A percentile compares a stretch with the other conserved stretches of the same genome.
Evolutionary conservation across 306 rosid genomes (phyloP).

Genomic region (Purshia tridentata): DNA sequence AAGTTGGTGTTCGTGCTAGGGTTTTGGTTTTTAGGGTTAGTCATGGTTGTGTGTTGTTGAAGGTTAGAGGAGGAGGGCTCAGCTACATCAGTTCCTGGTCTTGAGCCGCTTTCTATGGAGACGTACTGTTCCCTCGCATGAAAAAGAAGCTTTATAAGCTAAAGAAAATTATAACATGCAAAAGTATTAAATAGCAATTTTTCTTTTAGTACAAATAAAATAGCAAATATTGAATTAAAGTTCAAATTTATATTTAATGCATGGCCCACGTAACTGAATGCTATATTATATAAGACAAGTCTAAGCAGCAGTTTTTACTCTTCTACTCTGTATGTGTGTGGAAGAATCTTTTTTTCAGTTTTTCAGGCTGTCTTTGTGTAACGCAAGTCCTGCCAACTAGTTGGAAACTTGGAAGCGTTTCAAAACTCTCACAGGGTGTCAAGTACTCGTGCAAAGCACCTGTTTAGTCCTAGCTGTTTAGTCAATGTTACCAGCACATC

Average conservation of each 20-base stretch:
- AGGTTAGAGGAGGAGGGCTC: background rate
- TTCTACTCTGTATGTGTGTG: background rate
- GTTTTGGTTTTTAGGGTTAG: background rate
- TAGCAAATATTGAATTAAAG: background rate
- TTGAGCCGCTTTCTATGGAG: background rate
- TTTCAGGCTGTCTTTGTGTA: background rate
- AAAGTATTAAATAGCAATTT: too few relatives aligned
- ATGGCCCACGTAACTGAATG: background rate
- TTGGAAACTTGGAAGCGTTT: background rate
- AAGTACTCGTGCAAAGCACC: slow-evolving; percentile 3
- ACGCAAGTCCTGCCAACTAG: background rate
- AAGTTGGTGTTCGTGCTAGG: background rate
- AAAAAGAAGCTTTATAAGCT: background rate
- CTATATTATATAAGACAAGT: background rate
- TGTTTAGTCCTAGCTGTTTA: slow-evolving; percentile 16
- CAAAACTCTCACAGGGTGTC: background rate
- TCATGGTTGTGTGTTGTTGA: background rate
- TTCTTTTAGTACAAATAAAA: too few relatives aligned
- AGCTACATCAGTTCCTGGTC: background rate
- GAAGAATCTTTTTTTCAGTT: background rate
- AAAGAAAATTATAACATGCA: background rate
- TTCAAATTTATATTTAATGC: background rate
- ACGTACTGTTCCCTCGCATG: slow-evolving; percentile 16
- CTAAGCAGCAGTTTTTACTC: background rate
- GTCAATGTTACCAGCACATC: background rate